These are phyloP conservation scores for Zymoseptoria passerinii DNA, from an alignment of 2,329 filamentous ascomycete genomes.

Conservation along the genomic window DNA sequence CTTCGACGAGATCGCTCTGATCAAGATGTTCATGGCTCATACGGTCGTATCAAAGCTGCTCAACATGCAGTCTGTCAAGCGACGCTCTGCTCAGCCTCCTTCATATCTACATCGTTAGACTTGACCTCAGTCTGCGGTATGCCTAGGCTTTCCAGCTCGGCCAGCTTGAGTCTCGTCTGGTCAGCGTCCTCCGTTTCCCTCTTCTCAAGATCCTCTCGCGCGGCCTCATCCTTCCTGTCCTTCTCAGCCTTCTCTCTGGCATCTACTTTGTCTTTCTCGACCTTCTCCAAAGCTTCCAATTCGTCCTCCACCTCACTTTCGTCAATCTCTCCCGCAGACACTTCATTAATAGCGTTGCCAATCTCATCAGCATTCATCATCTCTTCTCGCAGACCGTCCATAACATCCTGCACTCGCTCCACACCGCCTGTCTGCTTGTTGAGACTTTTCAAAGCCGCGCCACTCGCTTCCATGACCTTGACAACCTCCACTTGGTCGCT, in stretches of 20 bases:
- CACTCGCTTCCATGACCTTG: conserved; percentile 70
- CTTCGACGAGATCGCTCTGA: not conserved
- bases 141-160: conserved; percentile 18
- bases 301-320: conserved; percentile 83
- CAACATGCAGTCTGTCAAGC: not conserved
- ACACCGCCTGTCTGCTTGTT: conserved; percentile 71
- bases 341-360: conserved; percentile 63
- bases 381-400: conserved; percentile 66
- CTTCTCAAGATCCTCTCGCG: conserved; percentile 26
- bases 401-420: conserved; percentile 65
- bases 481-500: conserved; percentile 77
- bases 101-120: not conserved
- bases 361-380: conserved; percentile 80
- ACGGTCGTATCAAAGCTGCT: not conserved
- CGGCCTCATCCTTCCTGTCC: conserved; percentile 32
- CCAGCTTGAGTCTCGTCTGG: conserved; percentile 33
- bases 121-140: not conserved
- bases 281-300: conserved; percentile 62
- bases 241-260: conserved; percentile 65
- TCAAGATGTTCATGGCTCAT: not conserved
- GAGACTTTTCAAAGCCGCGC: conserved; percentile 61
- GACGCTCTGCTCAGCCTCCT: not conserved
- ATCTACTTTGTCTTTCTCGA: conserved; percentile 46
- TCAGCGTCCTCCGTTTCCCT: conserved; percentile 49
- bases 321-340: conserved; percentile 48